Evolutionary conservation across 805 yeast genomes (phyloP), one percentile per base, ranked within the genome.

Genomic region (Pichia deserticola): DNA sequence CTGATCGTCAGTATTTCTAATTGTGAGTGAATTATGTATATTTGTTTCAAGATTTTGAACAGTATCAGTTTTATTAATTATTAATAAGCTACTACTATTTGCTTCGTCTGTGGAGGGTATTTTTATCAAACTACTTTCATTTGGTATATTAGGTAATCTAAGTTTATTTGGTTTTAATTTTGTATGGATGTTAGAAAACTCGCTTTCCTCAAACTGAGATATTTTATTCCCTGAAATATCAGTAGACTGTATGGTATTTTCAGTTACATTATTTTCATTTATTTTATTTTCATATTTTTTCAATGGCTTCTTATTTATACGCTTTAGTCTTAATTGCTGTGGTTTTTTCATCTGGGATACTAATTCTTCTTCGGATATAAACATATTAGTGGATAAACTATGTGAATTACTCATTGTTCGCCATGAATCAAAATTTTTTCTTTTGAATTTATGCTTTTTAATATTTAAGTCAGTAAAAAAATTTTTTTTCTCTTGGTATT

Each of bases 401-500:
- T 32, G 41, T 0, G 52, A 50, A 35, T 41, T 41, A 11, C 47
- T 45, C 46, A 50, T 36, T 12, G 36, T n/a, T 40, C 49, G 42
- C 54, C 52, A 54, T 0, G 51, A 46, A 28, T 49, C 52, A 43
- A 68, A 68, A 35, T 52, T 57, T 37, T 47, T 60, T 44, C 66
- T 65, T 43, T 53, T 65, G 50, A 61, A 68, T 41, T 61, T 54
- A 48, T 66, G 71, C 15, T 57, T 48, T 33, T 57, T 52, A 1
- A 66, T 44, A 10, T 56, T 57, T n/a, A 53, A 49, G 11, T 54
- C 55, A 7, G 61, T 61, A 39, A 58, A 63, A 43, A 61, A 66
- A 34, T 55, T 49, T 20, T 62, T 56, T 50, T 60, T 63, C 10
- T 41, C 47, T 7, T 48, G 39, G 40, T 66, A 68, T 41, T 64